These are phyloP conservation scores for Panicum hallii DNA, from an alignment of 202 grass and related monocot genomes.

Conservation along the genomic window DNA sequence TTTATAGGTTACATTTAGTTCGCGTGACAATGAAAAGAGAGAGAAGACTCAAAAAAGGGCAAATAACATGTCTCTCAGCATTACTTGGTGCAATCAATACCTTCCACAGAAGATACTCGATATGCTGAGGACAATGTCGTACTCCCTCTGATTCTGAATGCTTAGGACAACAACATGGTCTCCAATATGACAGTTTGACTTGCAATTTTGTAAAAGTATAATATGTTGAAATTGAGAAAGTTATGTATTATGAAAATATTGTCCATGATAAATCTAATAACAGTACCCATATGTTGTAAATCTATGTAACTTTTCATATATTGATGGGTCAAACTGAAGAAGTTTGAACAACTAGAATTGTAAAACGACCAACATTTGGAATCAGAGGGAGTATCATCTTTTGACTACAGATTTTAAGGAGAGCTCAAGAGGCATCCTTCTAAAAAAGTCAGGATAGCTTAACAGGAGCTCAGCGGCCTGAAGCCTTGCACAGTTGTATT, in stretches of 20 bases:
- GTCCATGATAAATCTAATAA: too few relatives aligned
- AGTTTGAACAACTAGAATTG: too few relatives aligned
- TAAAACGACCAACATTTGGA: too few relatives aligned
- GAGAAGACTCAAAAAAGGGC: background rate
- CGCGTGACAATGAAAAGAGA: background rate
- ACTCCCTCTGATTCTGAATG: too few relatives aligned
- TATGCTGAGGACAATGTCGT: slow-evolving; percentile 6
- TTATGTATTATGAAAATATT: too few relatives aligned
- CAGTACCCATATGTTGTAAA: too few relatives aligned
- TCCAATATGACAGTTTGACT: too few relatives aligned
- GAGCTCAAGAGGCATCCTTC: background rate
- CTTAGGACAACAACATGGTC: too few relatives aligned
- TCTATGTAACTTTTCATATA: too few relatives aligned
- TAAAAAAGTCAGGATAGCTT: slow-evolving; percentile 14
- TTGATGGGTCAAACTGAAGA: too few relatives aligned
- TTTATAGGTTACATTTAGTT: slow-evolving; percentile 3
- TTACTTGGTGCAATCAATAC: slow-evolving; percentile 16
- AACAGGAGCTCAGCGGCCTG: slow-evolving; percentile 19
- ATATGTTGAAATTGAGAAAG: too few relatives aligned
- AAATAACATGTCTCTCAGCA: slow-evolving; percentile 33
- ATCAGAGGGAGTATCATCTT: background rate
- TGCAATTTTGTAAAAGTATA: too few relatives aligned
- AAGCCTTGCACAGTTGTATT: background rate
- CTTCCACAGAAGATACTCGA: slow-evolving; percentile 5
- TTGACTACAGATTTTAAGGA: background rate